Base-by-base conservation (phyloP, 164 flowering plant genomes). In the Nelumbo lutea region DNA sequence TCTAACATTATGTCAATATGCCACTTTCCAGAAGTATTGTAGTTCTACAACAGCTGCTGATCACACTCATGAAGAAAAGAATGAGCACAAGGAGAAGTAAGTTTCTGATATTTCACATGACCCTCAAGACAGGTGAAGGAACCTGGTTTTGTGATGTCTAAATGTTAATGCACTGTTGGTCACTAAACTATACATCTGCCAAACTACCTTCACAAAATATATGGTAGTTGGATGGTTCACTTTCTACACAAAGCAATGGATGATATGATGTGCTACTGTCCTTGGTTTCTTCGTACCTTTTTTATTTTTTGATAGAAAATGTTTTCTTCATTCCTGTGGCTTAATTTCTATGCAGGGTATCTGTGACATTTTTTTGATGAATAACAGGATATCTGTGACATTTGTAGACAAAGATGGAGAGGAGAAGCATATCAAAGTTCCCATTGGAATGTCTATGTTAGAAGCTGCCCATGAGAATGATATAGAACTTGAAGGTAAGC, bases 381-480 rank as follows among this genome's bases (percentile, higher is more conserved):
- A 27, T 27, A 27, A 27, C 27, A 27, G 27, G 27, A 27, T 27
- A 27, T 83, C 88, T 61, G 97, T 95, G 67, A 89, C 92, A 62
- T 95, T 95, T 83, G 87, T 91, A 27, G 90, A 84, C 61, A 90
- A 87, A 77, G 89, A 88, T 78, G 96, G 94, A 62, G 96, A 89
- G 61, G 98, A 95, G 83, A 76, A 76, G 53, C 65, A 79, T 11
- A 84, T 95, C 53, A 88, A 87, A 82, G 97, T 95, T 39, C 98
- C 97, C 9, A 66, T 95, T 71, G 97, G 98, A 74, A 89, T 85
- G 96, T 90, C 92, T 14, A 88, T 94, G 86, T 75, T 94, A 70
- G 98, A 94, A 77, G 98, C 96, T 72, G 98, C 97, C 67, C 94
- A 89, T 78, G 90, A 87, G 77, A 92, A 95, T 83, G 98, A 95